A percentile compares a stretch with the other conserved stretches of the same genome.
Conservation (phyloP, 768 basidiomycete species). For the Symmetrospora coprosmae region DNA sequence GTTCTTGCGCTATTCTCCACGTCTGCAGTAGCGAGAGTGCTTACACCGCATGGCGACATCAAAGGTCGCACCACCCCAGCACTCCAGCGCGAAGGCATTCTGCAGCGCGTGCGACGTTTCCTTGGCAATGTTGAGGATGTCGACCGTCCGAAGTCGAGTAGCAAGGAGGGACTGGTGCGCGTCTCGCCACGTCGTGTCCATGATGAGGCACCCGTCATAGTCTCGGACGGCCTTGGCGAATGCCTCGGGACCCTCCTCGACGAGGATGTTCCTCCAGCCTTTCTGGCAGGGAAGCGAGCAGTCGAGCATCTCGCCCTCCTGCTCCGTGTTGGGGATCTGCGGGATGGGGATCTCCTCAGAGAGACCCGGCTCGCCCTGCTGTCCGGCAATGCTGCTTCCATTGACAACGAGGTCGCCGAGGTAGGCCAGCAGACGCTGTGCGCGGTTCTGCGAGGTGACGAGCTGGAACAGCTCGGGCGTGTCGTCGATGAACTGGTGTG, state of each 20-base stretch:
- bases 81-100: slow-evolving; percentile 91
- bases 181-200: slow-evolving; percentile 99
- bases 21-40: too few species aligned
- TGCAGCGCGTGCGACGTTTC: slow-evolving; percentile 89
- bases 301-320: slow-evolving; percentile 60
- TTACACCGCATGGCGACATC: slow-evolving; percentile 87
- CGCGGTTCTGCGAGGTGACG: slow-evolving; percentile 92
- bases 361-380: slow-evolving; percentile 84
- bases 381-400: slow-evolving; percentile 93
- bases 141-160: slow-evolving; percentile 84
- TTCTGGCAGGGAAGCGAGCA: slow-evolving; percentile 63
- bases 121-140: slow-evolving; percentile 96
- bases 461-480: slow-evolving; percentile 99
- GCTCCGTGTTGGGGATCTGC: slow-evolving; percentile 58
- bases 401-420: slow-evolving; percentile 96
- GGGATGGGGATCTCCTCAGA: slow-evolving; percentile 76
- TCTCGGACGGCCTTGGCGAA: slow-evolving; percentile 95
- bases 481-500: slow-evolving; percentile 83
- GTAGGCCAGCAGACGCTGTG: slow-evolving; percentile 90
- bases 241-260: slow-evolving; percentile 90
- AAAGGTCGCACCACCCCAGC: slow-evolving; percentile 93
- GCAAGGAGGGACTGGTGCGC: slow-evolving; percentile 96
- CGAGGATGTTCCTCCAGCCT: slow-evolving; percentile 98
- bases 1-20: too few species aligned
- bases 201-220: slow-evolving; percentile 86